A percentile compares a stretch with the other conserved stretches of the same genome.
These are phyloP conservation scores for Metschnikowia shivogae DNA, from an alignment of 805 yeast species.

Conservation along the genomic window DNA sequence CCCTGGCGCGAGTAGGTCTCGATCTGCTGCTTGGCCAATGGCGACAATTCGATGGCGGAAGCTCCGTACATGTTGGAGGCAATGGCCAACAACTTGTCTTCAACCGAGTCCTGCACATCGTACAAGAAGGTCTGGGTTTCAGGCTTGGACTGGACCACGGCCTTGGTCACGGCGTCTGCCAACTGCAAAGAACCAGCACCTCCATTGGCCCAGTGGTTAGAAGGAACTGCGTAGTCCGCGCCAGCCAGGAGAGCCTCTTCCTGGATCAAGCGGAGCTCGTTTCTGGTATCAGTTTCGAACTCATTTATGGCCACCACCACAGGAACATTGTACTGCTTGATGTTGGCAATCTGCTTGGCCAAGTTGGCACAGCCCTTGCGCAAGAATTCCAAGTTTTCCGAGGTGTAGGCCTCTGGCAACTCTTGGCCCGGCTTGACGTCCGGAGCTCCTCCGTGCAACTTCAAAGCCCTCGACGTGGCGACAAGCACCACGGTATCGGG, in stretches of 20 bases:
- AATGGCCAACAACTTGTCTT: constrained; percentile 72
- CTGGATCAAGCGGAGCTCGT: constrained; percentile 76
- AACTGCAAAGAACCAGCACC: constrained; percentile 84
- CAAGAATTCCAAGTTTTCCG: constrained; percentile 77
- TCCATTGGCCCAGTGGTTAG: constrained; percentile 95
- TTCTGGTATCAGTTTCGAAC: constrained; percentile 75
- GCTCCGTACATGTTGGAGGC: constrained; percentile 95
- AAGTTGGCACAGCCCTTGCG: constrained; percentile 80
- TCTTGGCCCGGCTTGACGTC: constrained; percentile 92
- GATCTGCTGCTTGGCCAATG: constrained; percentile 76
- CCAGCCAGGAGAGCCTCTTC: constrained; percentile 86
- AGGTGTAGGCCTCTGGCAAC: constrained; percentile 73
- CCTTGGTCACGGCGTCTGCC: constrained; percentile 78
- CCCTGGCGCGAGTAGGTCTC: constrained; percentile 83
- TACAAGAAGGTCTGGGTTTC: constrained; percentile 53
- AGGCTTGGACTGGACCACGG: constrained; percentile 38
- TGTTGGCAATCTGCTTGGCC: constrained; percentile 85
- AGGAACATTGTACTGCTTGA: constrained; percentile 79
- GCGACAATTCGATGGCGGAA: constrained; percentile 71
- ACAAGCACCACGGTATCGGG: constrained; percentile 93
- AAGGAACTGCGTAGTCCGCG: constrained; percentile 83
- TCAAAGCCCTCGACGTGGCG: constrained; percentile 95
- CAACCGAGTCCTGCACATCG: constrained; percentile 67
- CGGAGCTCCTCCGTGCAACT: constrained; percentile 96
- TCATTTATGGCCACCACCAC: constrained; percentile 93